Percentiles rank a stretch among this genome's conserved stretches.
Evolutionary conservation across 192 early-diverging fungal species (phyloP).

Genomic region (Thamnidium elegans): DNA sequence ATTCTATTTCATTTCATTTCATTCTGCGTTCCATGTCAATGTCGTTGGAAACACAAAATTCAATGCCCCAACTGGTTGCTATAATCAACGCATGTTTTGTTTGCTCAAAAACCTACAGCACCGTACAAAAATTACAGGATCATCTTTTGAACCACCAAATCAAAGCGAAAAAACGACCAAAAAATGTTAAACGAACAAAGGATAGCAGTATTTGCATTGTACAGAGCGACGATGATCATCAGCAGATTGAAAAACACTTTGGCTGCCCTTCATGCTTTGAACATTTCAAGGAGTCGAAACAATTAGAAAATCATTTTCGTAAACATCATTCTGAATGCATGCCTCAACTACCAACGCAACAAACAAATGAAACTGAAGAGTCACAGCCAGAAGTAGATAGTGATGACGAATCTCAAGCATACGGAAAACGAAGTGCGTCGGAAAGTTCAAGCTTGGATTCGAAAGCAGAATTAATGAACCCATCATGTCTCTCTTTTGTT

Average conservation of each 20-base stretch:
- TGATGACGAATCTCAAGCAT: not conserved
- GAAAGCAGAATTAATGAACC: slow-evolving; percentile 4
- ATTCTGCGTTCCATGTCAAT: too few relatives aligned
- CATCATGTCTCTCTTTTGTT: slow-evolving; percentile 5
- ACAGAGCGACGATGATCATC: too few relatives aligned
- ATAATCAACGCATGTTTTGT: too few relatives aligned
- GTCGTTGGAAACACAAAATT: too few relatives aligned
- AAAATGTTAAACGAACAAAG: too few relatives aligned
- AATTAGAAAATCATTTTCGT: slow-evolving; percentile 19
- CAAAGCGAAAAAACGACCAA: too few relatives aligned
- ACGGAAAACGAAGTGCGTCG: not conserved
- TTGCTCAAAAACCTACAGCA: too few relatives aligned
- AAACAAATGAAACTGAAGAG: not conserved
- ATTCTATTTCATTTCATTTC: too few relatives aligned
- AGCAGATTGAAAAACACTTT: slow-evolving; percentile 15
- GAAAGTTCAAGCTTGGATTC: slow-evolving; percentile 1
- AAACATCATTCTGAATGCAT: not conserved
- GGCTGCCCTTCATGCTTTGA: slow-evolving; percentile 17
- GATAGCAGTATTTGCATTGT: too few relatives aligned
- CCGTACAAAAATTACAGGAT: too few relatives aligned
- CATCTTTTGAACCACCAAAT: too few relatives aligned
- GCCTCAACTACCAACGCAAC: not conserved
- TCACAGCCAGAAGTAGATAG: not conserved
- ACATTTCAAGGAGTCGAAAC: slow-evolving; percentile 4
- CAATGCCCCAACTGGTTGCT: too few relatives aligned